Conservation (phyloP, 345 rosid species). For the Hypericum androsaemum region DNA sequence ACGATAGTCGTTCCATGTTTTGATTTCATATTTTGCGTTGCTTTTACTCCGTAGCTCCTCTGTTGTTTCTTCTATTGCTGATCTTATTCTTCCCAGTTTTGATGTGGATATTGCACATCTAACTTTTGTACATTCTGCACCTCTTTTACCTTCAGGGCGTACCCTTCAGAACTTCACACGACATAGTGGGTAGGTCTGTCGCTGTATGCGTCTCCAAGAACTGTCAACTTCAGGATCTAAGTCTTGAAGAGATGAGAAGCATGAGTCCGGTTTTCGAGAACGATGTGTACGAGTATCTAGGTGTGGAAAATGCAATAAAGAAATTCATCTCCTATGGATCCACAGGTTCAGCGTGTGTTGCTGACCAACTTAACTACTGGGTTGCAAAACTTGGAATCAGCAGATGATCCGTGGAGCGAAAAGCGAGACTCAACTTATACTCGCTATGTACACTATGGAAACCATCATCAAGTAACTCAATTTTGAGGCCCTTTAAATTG, state of each 20-base stretch:
- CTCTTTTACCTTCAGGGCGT: conserved; percentile 43
- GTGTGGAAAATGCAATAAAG: conserved; percentile 66
- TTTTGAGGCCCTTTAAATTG: conserved; percentile 5
- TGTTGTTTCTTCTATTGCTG: no score
- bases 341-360: conserved; percentile 56
- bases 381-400: conserved; percentile 37
- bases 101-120: no score
- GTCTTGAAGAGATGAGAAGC: conserved; percentile 57
- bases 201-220: conserved; percentile 61
- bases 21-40: no score
- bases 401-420: no score
- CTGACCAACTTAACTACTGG: conserved; percentile 61
- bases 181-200: conserved; percentile 78
- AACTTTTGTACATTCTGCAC: no score
- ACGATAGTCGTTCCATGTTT: no score
- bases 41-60: no score
- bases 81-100: no score
- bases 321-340: conserved; percentile 78
- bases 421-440: no score
- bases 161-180: conserved; percentile 94
- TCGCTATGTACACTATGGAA: no score
- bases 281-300: conserved; percentile 65
- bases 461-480: no score
- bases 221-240: conserved; percentile 67
- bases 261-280: conserved; percentile 52